Evolutionary conservation across 768 basidiomycete species (phyloP).

Genomic region (Symmetrospora coprosmae): DNA sequence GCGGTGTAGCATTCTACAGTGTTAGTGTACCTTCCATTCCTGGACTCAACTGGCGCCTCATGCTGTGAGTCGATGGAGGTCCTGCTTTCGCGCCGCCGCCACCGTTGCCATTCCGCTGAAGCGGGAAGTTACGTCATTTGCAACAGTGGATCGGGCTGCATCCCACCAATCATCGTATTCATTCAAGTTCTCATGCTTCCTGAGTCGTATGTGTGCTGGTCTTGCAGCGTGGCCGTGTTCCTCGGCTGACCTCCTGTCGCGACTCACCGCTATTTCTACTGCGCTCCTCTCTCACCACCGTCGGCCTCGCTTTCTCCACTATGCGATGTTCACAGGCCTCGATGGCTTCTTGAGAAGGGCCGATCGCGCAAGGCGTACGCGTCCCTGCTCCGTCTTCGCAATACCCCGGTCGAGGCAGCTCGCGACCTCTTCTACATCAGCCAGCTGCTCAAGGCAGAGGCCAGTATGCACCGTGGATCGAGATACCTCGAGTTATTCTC

Average conservation of each 20-base stretch:
- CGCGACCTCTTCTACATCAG: conserved; percentile 41
- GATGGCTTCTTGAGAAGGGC: conserved; percentile 35
- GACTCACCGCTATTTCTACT: too few relatives aligned
- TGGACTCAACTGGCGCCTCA: conserved; percentile 21
- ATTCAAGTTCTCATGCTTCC: conserved; percentile 38
- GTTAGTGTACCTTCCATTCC: conserved; percentile 1
- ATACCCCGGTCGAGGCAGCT: conserved; percentile 38
- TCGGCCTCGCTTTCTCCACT: too few relatives aligned
- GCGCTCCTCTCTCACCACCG: too few relatives aligned
- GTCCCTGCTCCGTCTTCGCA: conserved; percentile 37
- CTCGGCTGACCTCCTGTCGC: neutral
- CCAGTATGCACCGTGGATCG: conserved; percentile 29
- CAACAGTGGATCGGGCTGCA: conserved; percentile 37
- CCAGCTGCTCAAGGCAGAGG: conserved; percentile 14
- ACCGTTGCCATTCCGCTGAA: too few relatives aligned
- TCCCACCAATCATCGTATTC: conserved; percentile 37
- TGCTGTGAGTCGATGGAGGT: conserved; percentile 34
- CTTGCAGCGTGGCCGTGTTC: conserved; percentile 31
- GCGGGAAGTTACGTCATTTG: too few relatives aligned
- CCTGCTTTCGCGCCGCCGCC: conserved; percentile 28
- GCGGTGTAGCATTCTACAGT: conserved; percentile 16
- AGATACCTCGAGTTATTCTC: conserved; percentile 38
- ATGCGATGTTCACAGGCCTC: too few relatives aligned
- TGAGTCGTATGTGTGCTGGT: conserved; percentile 38
- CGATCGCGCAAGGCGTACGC: conserved; percentile 37